Evolutionary conservation across 129 eudicot genomes (phyloP), one percentile per base, ranked within the genome.

Genomic region (Ambrosia trifida): DNA sequence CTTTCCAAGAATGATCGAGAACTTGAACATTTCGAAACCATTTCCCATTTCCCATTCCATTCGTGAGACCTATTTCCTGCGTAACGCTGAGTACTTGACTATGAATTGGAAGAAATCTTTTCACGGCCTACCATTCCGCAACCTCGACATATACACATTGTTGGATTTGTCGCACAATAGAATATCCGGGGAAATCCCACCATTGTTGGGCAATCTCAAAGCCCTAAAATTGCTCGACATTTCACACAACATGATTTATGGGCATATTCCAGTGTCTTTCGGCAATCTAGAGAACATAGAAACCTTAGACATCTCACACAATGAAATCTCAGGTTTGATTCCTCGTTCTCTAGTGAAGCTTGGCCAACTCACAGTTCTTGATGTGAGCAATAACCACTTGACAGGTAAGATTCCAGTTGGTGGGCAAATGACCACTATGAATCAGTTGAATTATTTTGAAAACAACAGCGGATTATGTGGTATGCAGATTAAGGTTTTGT

Each of bases 391-490:
- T 75, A 82, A 85, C 77, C 74, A 19, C 72, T 66, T 80, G 8
- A 51, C 72, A 30, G 87, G 87, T 58, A 76, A 51, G 68, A 85
- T 83, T 24, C 87, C 83, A 0, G 47, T 8, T 3, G 85, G 90
- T 76, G 65, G 72, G 14, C 90, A 86, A 57, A 86, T 86, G 91
- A 56, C 64, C 63, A 77, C 79, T 16, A 80, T n/a, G n/a, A n/a
- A n/a, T n/a, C n/a, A n/a, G n/a, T n/a, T 86, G 81, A 66, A 60
- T 36, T 81, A 65, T 7, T 77, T 78, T 66, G 81, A 66, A 20
- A 85, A 79, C 74, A 85, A 85, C 57, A 73, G 77, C 0, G 84
- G 86, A 3, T 75, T 85, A 35, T 85, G 90, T 17, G 90, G 90
- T 9, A 60, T 82, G 72, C 87, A 82, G 77, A 85, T 85, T 31